Conservation (phyloP, 441 rosid species). For the Heliophila coronopifolia region DNA sequence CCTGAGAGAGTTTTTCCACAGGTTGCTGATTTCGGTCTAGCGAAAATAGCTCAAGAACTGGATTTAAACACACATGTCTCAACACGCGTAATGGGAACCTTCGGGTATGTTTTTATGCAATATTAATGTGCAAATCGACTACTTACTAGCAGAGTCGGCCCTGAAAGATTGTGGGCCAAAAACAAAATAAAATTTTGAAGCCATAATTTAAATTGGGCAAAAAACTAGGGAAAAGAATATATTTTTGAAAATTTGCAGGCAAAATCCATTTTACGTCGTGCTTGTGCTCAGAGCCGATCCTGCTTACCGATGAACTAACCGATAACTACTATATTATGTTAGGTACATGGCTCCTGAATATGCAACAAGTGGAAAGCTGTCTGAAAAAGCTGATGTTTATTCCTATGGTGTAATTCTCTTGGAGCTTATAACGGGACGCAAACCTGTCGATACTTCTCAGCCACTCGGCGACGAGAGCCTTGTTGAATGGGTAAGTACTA, state of each 20-base stretch:
- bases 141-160: no score
- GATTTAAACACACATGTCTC: conserved; percentile 81
- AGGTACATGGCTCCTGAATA: conserved; percentile 98
- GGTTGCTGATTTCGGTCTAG: conserved; percentile 99
- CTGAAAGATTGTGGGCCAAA: no score
- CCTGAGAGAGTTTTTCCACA: no score
- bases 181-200: no score
- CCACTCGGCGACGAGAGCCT: conserved; percentile 90
- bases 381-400: conserved; percentile 88
- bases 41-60: conserved; percentile 83
- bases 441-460: conserved; percentile 79
- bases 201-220: no score
- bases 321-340: conserved; percentile 17
- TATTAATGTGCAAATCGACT: no score
- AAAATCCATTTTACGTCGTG: no score
- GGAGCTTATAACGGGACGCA: conserved; percentile 91
- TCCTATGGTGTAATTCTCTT: conserved; percentile 89
- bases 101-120: no score
- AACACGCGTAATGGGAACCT: conserved; percentile 97
- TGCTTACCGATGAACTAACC: conserved; percentile 12
- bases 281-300: conserved; percentile 4
- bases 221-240: no score
- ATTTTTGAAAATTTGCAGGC: no score
- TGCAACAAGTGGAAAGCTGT: conserved; percentile 93
- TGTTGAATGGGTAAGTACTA: conserved; percentile 99